Evolutionary conservation across 495 filamentous ascomycete genomes (phyloP).

Genomic region (Glarea lozoyensis): DNA sequence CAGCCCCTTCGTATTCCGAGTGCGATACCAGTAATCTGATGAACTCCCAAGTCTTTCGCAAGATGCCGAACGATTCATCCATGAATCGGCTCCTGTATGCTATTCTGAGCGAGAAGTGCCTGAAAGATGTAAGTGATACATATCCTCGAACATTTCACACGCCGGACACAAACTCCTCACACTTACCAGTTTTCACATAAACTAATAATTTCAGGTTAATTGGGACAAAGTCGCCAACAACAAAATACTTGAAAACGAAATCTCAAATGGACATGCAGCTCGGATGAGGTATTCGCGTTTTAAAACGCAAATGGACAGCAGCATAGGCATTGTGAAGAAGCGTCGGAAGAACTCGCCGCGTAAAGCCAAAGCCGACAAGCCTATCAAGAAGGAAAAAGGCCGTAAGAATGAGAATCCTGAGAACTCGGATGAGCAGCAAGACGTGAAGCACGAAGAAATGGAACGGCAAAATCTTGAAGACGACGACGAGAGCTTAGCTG

Average conservation of each 20-base stretch:
- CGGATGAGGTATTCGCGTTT: conserved; percentile 75
- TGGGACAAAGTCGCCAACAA: conserved; percentile 60
- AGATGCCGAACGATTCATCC: conserved; percentile 31
- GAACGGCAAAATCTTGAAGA: background rate
- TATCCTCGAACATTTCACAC: too few relatives aligned
- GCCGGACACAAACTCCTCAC: too few relatives aligned
- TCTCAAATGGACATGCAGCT: conserved; percentile 73
- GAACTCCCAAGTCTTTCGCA: conserved; percentile 9
- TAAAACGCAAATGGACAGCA: conserved; percentile 49
- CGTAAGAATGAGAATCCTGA: conserved; percentile 2
- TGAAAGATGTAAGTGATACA: conserved; percentile 52
- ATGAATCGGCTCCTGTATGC: conserved; percentile 62
- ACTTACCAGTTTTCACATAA: background rate
- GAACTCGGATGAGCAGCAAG: background rate
- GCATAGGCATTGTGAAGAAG: conserved; percentile 16
- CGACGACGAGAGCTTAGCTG: background rate
- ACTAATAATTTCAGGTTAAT: conserved; percentile 46
- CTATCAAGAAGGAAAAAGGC: background rate
- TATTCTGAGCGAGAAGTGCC: conserved; percentile 65
- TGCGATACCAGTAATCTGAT: too few relatives aligned
- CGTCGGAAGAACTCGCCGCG: conserved; percentile 12
- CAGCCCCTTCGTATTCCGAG: too few relatives aligned
- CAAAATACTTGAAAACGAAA: conserved; percentile 34
- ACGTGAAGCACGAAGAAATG: conserved; percentile 5
- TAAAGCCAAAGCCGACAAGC: conserved; percentile 7